phyloP scores from a whole-genome alignment of 2,329 filamentous ascomycete species.

The Emydomyces testavorans region DNA sequence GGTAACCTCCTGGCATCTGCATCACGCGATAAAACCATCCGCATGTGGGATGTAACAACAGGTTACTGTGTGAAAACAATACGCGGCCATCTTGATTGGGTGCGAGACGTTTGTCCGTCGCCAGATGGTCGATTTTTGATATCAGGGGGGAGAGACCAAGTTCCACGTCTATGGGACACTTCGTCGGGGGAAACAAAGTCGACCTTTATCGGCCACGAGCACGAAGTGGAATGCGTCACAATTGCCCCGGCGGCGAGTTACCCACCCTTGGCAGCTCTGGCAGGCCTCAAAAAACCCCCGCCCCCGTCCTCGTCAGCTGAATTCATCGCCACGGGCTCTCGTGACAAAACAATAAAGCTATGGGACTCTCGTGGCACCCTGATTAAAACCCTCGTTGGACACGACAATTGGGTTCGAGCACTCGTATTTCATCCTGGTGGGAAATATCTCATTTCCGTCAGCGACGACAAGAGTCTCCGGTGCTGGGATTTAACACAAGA shows the following conservation, averaged over 20 bases:
- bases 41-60: conserved; percentile 87
- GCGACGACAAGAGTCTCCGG: conserved; percentile 81
- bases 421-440: conserved; percentile 84
- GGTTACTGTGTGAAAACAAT: conserved; percentile 90
- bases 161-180: conserved; percentile 74
- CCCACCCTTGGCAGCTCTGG: conserved; percentile 60
- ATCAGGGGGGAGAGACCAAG: conserved; percentile 72
- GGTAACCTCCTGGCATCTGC: conserved; percentile 79
- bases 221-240: conserved; percentile 73
- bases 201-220: conserved; percentile 74
- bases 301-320: conserved; percentile 63
- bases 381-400: conserved; percentile 72
- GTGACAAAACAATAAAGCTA: conserved; percentile 82
- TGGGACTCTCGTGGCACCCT: conserved; percentile 79
- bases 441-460: conserved; percentile 74
- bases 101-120: conserved; percentile 75
- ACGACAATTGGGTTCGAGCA: conserved; percentile 87
- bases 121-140: conserved; percentile 72
- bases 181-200: conserved; percentile 63
- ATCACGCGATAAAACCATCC: conserved; percentile 70
- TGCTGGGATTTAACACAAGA: conserved; percentile 93
- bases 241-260: conserved; percentile 74
- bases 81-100: conserved; percentile 75
- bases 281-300: conserved; percentile 73
- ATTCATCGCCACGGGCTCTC: conserved; percentile 76